These are phyloP conservation scores for Xylariales sp. DNA, from an alignment of 2,329 filamentous ascomycete species.

Conservation along the genomic window DNA sequence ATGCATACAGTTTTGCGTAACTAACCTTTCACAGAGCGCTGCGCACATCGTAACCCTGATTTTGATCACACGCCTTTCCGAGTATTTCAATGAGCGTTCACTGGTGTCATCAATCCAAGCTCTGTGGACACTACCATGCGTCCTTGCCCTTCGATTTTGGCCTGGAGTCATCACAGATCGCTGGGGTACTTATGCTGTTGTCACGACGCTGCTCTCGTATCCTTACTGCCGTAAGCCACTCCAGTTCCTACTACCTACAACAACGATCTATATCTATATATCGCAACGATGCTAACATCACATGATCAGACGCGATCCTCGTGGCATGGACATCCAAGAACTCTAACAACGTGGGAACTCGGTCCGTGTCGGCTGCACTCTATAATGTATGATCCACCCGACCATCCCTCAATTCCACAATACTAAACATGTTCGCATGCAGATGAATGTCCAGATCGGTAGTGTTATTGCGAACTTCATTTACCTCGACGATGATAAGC, in stretches of 20 bases:
- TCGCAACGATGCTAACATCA: not conserved
- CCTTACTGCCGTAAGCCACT: constrained; percentile 42
- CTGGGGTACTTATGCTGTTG: constrained; percentile 48
- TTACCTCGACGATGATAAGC: constrained; percentile 51
- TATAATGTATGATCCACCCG: constrained; percentile 43
- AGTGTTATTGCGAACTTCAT: constrained; percentile 34
- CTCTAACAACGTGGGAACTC: constrained; percentile 53
- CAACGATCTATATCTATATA: not conserved
- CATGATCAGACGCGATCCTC: constrained; percentile 46
- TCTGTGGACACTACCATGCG: constrained; percentile 51
- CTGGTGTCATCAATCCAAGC: constrained; percentile 40
- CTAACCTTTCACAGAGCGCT: constrained; percentile 28
- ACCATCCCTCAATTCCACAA: too few relatives aligned
- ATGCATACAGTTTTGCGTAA: too few relatives aligned
- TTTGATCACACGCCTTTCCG: constrained; percentile 45
- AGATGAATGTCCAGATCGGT: constrained; percentile 33
- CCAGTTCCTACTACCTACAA: not conserved
- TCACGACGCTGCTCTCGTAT: constrained; percentile 45
- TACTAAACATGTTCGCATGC: not conserved
- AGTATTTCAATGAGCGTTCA: constrained; percentile 43
- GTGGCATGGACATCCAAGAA: constrained; percentile 57
- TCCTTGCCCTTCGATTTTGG: constrained; percentile 46
- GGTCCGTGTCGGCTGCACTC: constrained; percentile 53
- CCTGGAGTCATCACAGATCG: constrained; percentile 33
- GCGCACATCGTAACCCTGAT: constrained; percentile 48